Conservation (phyloP, 495 filamentous ascomycete genomes). For the Penicillium bovifimosum region DNA sequence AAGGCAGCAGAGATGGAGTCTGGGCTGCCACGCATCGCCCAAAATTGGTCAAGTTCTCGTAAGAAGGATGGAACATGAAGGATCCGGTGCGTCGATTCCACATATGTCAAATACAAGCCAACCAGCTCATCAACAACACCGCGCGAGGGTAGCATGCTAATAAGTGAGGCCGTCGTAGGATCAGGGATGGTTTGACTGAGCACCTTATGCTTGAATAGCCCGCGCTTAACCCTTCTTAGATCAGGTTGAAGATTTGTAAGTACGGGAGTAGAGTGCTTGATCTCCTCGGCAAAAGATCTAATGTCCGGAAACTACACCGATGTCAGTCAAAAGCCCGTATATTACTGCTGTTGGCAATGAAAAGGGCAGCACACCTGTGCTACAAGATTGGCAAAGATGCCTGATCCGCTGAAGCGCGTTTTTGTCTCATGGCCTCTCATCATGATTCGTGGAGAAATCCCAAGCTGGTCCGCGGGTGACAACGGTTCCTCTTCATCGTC, state of each 20-base stretch:
- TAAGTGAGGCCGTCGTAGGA: conserved; percentile 27
- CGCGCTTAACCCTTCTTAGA: conserved; percentile 30
- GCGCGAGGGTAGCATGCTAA: conserved; percentile 35
- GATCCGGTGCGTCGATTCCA: conserved; percentile 54
- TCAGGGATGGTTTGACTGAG: conserved; percentile 31
- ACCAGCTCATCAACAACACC: conserved; percentile 48
- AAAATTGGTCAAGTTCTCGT: conserved; percentile 48
- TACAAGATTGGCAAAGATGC: conserved; percentile 41
- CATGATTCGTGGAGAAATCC: conserved; percentile 38
- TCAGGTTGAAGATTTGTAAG: conserved; percentile 34
- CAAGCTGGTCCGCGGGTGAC: conserved; percentile 35
- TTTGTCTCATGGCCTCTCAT: conserved; percentile 42
- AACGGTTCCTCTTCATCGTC: conserved; percentile 18
- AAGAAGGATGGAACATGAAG: conserved; percentile 55
- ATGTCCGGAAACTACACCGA: conserved; percentile 39
- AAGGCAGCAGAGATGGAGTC: conserved; percentile 38
- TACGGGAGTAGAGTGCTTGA: conserved; percentile 34
- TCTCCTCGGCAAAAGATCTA: conserved; percentile 38
- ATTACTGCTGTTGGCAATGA: neutral
- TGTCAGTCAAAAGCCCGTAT: neutral
- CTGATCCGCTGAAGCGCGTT: conserved; percentile 40
- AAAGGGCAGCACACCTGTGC: conserved; percentile 29
- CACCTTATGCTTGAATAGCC: conserved; percentile 32
- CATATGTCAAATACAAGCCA: conserved; percentile 46
- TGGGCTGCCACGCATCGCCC: conserved; percentile 31